Base-by-base conservation (phyloP, 2,329 filamentous ascomycete species). In the Aspergillus fructus region DNA sequence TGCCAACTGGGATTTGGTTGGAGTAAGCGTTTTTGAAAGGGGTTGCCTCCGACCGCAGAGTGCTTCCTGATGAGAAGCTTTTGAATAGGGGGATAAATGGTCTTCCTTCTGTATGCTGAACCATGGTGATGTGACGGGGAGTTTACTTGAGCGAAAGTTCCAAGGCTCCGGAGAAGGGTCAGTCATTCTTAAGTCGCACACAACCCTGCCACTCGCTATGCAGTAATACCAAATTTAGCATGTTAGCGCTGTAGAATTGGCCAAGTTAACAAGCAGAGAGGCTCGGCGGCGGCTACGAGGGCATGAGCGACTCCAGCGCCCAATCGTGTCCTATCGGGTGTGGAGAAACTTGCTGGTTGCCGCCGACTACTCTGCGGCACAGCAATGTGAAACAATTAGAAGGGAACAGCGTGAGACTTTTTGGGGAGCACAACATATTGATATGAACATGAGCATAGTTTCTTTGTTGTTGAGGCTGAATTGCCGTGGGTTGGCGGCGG, bases 281-380 rank as follows among this genome's bases (percentile, higher is more conserved):
- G 34, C 54, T 56, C 47, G 55, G 55, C 55, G 24, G 55, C 55
- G 55, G 42, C 27, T 53, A 52, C 8, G n/a, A 46, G 24, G 23
- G 37, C 4, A 7, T 30, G 13, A 24, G 21, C 13, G 41, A 13
- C 11, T 11, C 13, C 41, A 43, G 23, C 23, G 24, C n/a, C 24
- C 37, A 41, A 17, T 33, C 8, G 40, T 21, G 27, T 30, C 21
- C 43, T n/a, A 39, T 19, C 6, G 23, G 30, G 21, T 8, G 11
- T 19, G 51, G 13, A 13, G n/a, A n/a, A 37, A 37, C 0, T n/a
- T 37, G 5, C 2, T 15, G 34, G 0, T 49, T n/a, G 30, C 30
- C 43, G 43, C 23, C 23, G 43, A 46, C 24, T n/a, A 4, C 0
- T 46, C n/a, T 30, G 43, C 24, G 30, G 24, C 23, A 30, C 6